Percentiles rank a stretch among this genome's conserved stretches.
Evolutionary conservation across 768 basidiomycete genomes (phyloP).

Genomic region (Mycena olivaceomarginata): DNA sequence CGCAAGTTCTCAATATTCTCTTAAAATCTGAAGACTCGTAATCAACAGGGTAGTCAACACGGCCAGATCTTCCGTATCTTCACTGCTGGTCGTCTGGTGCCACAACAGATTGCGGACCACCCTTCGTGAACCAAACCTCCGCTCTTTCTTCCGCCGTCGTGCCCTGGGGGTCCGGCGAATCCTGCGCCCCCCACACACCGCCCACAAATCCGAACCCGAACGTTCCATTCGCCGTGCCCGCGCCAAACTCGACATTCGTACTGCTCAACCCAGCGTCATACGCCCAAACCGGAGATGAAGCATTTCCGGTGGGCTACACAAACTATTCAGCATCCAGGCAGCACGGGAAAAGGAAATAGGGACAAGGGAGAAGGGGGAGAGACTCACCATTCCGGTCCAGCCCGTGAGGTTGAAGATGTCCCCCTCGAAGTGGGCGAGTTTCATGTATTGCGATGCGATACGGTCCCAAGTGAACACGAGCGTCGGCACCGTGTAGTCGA

Average conservation of each 20-base stretch:
- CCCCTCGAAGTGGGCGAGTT: slow-evolving; percentile 36
- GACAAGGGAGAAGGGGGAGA: not conserved
- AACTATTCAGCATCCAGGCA: not conserved
- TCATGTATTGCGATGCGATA: slow-evolving; percentile 24
- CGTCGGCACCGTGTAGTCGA: slow-evolving; percentile 32
- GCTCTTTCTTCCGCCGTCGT: slow-evolving; percentile 31
- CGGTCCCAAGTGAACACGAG: slow-evolving; percentile 41
- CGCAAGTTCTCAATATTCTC: too few relatives aligned
- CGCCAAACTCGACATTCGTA: slow-evolving; percentile 34
- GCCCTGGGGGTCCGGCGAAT: slow-evolving; percentile 21
- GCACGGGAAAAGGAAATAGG: too few relatives aligned
- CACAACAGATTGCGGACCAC: too few relatives aligned
- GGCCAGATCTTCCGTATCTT: too few relatives aligned
- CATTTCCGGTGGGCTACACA: slow-evolving; percentile 36
- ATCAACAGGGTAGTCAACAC: too few relatives aligned
- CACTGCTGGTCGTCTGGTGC: too few relatives aligned
- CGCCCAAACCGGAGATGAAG: slow-evolving; percentile 37
- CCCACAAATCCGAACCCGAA: slow-evolving; percentile 31
- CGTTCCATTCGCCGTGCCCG: slow-evolving; percentile 1
- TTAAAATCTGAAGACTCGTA: too few relatives aligned
- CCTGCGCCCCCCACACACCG: slow-evolving; percentile 37
- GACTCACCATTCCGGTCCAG: slow-evolving; percentile 32
- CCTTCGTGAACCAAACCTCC: slow-evolving; percentile 40
- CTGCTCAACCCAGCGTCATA: slow-evolving; percentile 28
- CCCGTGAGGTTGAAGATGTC: slow-evolving; percentile 41